These are phyloP conservation scores for Aaosphaeria arxii DNA, from an alignment of 2,329 filamentous ascomycete genomes.

Conservation along the genomic window DNA sequence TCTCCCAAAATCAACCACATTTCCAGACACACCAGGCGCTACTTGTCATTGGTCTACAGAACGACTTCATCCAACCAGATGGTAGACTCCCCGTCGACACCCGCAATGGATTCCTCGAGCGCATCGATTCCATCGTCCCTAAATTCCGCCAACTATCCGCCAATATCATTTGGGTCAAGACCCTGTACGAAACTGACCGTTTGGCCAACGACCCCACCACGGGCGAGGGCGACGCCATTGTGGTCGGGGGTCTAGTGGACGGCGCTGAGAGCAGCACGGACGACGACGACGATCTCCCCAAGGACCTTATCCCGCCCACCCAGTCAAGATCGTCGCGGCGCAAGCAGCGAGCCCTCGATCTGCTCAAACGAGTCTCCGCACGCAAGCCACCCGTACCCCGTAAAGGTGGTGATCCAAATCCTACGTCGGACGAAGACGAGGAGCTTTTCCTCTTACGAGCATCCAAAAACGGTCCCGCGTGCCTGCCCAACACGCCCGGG, in stretches of 20 bases:
- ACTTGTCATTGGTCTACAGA: conserved; percentile 82
- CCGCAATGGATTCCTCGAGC: conserved; percentile 64
- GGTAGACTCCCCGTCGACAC: conserved; percentile 66
- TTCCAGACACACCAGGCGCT: conserved; percentile 66
- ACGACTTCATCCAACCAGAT: conserved; percentile 73
- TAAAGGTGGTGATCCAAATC: conserved; percentile 9
- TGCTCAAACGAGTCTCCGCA: conserved; percentile 36
- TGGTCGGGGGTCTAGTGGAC: conserved; percentile 39
- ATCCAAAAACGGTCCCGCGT: conserved; percentile 39
- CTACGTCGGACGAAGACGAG: conserved; percentile 38
- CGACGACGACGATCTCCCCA: conserved; percentile 29
- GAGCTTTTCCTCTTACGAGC: conserved; percentile 45
- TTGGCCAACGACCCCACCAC: conserved; percentile 50
- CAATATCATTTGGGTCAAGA: conserved; percentile 81
- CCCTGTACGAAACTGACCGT: conserved; percentile 65
- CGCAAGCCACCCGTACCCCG: conserved; percentile 24
- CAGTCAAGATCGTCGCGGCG: conserved; percentile 33
- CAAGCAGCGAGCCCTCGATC: conserved; percentile 33
- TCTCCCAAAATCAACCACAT: conserved; percentile 47
- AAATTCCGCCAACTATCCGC: conserved; percentile 68
- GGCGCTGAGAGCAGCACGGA: conserved; percentile 32
- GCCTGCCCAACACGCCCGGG: conserved; percentile 43
- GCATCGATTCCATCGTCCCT: conserved; percentile 63
- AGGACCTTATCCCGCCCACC: conserved; percentile 19
- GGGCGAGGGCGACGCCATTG: conserved; percentile 46